These are phyloP conservation scores for Pelargonium australe DNA, from an alignment of 441 rosid genomes.

Conservation along the genomic window DNA sequence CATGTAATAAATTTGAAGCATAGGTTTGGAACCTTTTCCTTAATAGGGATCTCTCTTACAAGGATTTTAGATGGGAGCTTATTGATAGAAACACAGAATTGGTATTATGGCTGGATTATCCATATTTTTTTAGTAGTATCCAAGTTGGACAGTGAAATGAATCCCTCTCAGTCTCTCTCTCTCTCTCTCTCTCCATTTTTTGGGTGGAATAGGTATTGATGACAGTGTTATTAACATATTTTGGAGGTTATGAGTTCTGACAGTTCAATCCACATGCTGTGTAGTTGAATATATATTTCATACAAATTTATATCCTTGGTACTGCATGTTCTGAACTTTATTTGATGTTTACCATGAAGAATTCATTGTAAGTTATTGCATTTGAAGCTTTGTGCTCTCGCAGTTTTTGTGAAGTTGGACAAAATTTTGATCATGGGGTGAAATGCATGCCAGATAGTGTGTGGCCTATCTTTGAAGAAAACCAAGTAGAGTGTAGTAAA, in stretches of 20 bases:
- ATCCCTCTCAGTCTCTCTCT: background rate
- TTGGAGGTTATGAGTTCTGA: background rate
- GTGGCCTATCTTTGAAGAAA: conserved; percentile 36
- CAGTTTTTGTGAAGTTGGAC: conserved; percentile 62
- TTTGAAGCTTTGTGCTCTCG: conserved; percentile 42
- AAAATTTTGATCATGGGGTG: conserved; percentile 33
- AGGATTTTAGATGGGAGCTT: background rate
- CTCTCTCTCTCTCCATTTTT: background rate
- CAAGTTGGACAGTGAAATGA: background rate
- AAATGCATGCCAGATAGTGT: conserved; percentile 42
- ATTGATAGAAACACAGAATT: too few species aligned
- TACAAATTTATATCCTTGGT: background rate
- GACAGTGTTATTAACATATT: background rate
- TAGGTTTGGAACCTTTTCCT: background rate
- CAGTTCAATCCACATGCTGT: background rate
- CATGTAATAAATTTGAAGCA: background rate
- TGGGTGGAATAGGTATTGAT: background rate
- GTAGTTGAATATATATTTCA: background rate
- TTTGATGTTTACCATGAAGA: background rate
- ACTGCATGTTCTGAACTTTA: background rate
- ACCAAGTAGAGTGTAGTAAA: conserved; percentile 25
- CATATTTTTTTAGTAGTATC: background rate
- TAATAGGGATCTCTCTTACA: background rate
- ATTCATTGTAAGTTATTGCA: conserved; percentile 31
- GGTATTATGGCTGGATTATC: background rate